These are phyloP conservation scores for Psidium guajava DNA, from an alignment of 345 rosid genomes.

Conservation along the genomic window DNA sequence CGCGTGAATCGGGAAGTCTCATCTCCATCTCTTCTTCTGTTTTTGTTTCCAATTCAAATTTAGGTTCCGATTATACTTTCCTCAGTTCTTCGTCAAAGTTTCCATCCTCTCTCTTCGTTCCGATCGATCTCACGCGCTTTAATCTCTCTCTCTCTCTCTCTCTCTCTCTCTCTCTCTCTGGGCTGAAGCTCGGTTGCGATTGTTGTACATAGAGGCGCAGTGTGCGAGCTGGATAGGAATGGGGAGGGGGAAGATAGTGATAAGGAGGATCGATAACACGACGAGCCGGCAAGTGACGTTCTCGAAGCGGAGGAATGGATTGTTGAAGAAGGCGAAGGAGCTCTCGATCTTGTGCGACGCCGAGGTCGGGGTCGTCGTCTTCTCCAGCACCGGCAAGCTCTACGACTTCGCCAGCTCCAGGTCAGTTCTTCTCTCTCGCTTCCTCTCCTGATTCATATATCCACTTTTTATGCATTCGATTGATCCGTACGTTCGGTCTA, in stretches of 20 bases:
- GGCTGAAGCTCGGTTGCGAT: neutral
- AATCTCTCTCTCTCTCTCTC: neutral
- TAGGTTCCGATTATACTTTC: neutral
- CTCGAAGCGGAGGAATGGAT: conserved; percentile 38
- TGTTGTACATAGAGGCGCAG: neutral
- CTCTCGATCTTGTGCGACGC: conserved; percentile 42
- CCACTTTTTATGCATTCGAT: neutral
- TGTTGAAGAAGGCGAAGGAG: conserved; percentile 43
- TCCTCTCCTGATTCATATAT: neutral
- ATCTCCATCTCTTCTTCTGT: neutral
- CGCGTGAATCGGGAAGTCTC: neutral
- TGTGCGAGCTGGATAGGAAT: conserved; percentile 1
- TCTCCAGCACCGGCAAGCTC: conserved; percentile 45
- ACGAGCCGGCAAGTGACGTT: conserved; percentile 43
- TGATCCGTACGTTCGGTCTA: neutral
- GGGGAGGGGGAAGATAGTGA: conserved; percentile 48
- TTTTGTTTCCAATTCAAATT: neutral
- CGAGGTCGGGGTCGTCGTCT: conserved; percentile 33
- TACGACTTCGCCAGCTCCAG: conserved; percentile 37
- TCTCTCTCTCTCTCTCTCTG: neutral
- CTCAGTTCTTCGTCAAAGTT: neutral
- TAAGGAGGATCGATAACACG: conserved; percentile 36
- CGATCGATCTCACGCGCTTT: neutral
- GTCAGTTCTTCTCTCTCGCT: conserved; percentile 2
- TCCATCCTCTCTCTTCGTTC: neutral